phyloP scores from a whole-genome alignment of 2,329 filamentous ascomycete species.

The Juglanconis sp. region DNA sequence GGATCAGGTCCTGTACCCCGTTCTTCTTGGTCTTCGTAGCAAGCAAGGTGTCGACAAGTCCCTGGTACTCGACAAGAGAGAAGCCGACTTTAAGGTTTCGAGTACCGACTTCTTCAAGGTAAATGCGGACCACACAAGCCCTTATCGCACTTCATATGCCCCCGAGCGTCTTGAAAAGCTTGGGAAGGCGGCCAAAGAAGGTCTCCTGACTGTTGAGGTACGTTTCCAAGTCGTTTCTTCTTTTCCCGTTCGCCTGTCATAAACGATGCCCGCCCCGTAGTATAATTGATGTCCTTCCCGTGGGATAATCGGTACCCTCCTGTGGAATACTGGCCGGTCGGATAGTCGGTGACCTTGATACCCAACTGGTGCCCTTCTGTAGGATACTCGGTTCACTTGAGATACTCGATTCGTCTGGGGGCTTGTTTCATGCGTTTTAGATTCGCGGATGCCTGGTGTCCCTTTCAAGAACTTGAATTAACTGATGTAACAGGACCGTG shows the following conservation, averaged over 20 bases:
- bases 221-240: not conserved
- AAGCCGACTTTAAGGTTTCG: slow-evolving; percentile 73
- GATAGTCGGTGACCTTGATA: no score
- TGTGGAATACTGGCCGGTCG: no score
- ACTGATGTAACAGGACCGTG: slow-evolving; percentile 59
- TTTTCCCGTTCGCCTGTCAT: no score
- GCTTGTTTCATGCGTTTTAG: no score
- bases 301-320: no score
- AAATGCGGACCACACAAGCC: slow-evolving; percentile 89
- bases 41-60: slow-evolving; percentile 79
- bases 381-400: no score
- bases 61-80: slow-evolving; percentile 67
- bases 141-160: slow-evolving; percentile 87
- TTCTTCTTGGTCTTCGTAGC: slow-evolving; percentile 82
- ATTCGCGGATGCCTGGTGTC: no score
- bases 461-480: not conserved
- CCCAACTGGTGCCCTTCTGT: no score
- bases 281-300: no score
- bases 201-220: slow-evolving; percentile 71
- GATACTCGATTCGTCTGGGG: no score
- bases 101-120: slow-evolving; percentile 91
- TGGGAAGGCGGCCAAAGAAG: slow-evolving; percentile 77
- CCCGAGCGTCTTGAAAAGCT: slow-evolving; percentile 83
- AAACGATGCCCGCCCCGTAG: no score
- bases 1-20: slow-evolving; percentile 81